phyloP scores from a whole-genome alignment of 2,329 filamentous ascomycete genomes.

The Magnaporthiopsis incrustans region DNA sequence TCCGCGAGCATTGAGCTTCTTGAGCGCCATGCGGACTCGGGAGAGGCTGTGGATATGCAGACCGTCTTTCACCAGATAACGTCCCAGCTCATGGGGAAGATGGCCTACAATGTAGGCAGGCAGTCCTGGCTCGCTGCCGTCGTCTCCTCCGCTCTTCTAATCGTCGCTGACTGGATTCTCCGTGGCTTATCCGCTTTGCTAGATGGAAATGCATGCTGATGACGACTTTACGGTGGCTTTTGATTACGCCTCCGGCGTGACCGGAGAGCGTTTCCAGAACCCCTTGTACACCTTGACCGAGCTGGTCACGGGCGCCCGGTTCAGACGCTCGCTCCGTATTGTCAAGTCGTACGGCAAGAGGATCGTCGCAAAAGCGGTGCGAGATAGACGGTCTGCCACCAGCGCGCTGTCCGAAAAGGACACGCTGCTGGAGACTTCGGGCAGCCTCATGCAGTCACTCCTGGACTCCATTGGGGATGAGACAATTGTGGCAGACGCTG shows the following conservation, averaged over 20 bases:
- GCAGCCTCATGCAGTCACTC: slow-evolving; percentile 52
- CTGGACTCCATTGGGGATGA: slow-evolving; percentile 47
- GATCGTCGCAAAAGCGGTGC: slow-evolving; percentile 48
- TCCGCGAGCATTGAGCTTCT: slow-evolving; percentile 32
- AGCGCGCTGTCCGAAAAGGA: slow-evolving; percentile 4
- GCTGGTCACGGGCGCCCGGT: slow-evolving; percentile 35
- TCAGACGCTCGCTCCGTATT: slow-evolving; percentile 31
- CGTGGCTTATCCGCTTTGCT: neutral
- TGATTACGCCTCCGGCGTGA: slow-evolving; percentile 52
- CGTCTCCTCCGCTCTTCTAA: slow-evolving; percentile 3
- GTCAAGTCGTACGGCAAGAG: slow-evolving; percentile 47
- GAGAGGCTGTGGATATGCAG: slow-evolving; percentile 44
- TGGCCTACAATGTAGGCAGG: slow-evolving; percentile 49
- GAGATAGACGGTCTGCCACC: slow-evolving; percentile 23
- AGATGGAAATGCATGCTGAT: slow-evolving; percentile 58
- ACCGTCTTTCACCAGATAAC: slow-evolving; percentile 56
- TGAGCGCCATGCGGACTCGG: slow-evolving; percentile 17
- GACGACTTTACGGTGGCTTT: slow-evolving; percentile 54
- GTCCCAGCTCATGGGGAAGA: slow-evolving; percentile 57
- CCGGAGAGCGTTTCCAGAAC: slow-evolving; percentile 56
- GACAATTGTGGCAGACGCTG: slow-evolving; percentile 53
- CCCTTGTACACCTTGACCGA: slow-evolving; percentile 56
- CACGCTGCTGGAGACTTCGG: slow-evolving; percentile 34
- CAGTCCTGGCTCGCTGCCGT: slow-evolving; percentile 3
- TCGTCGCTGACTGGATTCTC: no score